These are phyloP conservation scores for Rutstroemia sp. DNA, from an alignment of 2,329 filamentous ascomycete species.

Conservation along the genomic window DNA sequence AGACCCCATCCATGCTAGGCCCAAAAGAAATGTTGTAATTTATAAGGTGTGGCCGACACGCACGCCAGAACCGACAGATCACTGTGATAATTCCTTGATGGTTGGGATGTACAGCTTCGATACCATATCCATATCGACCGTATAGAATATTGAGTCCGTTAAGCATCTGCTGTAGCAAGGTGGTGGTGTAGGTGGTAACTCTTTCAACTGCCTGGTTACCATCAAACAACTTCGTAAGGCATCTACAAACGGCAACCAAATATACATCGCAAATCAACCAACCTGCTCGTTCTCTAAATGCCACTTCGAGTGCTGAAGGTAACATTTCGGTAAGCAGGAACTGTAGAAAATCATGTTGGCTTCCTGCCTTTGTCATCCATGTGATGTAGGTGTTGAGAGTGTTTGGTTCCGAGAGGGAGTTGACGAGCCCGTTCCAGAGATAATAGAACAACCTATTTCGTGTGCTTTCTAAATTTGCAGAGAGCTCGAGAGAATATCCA, in stretches of 20 bases:
- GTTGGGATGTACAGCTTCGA: slow-evolving; percentile 9
- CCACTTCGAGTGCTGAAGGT: slow-evolving; percentile 21
- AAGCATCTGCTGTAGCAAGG: slow-evolving; percentile 19
- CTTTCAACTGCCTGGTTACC: slow-evolving; percentile 7
- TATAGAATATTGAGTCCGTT: slow-evolving; percentile 14
- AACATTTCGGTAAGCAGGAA: slow-evolving; percentile 24
- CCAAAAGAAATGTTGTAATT: not conserved
- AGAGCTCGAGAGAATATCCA: slow-evolving; percentile 22
- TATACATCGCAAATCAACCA: slow-evolving; percentile 23
- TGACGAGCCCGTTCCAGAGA: slow-evolving; percentile 24
- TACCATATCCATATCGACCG: not conserved
- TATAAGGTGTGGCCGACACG: slow-evolving; percentile 10
- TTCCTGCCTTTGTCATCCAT: slow-evolving; percentile 17
- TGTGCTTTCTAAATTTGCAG: slow-evolving; percentile 14
- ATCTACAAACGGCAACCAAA: slow-evolving; percentile 15
- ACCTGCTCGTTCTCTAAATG: slow-evolving; percentile 16
- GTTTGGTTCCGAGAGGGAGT: slow-evolving; percentile 18
- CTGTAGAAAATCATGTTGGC: slow-evolving; percentile 18
- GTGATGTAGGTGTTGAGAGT: slow-evolving; percentile 12
- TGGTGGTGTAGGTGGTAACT: slow-evolving; percentile 13
- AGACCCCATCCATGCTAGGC: not conserved
- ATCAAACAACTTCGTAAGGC: slow-evolving; percentile 4
- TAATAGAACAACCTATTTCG: slow-evolving; percentile 24
- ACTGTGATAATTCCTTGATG: slow-evolving; percentile 17
- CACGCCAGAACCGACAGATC: slow-evolving; percentile 21